phyloP scores from a whole-genome alignment of 148 eudicot genomes.

The Fallopia convolvulus region DNA sequence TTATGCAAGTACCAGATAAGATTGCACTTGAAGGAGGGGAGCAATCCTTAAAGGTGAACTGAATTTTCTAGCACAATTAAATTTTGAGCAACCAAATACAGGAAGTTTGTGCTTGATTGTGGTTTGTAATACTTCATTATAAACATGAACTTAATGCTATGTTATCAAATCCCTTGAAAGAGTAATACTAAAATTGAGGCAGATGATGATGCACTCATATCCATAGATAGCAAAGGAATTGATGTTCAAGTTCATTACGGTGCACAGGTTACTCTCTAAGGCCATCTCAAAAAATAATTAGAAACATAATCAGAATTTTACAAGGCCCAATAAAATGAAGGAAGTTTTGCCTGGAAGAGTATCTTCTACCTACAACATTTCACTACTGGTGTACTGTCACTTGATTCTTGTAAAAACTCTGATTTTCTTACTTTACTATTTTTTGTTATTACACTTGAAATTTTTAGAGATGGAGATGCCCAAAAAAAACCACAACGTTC shows the following conservation, averaged over 20 bases:
- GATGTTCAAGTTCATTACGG: slow-evolving; percentile 96
- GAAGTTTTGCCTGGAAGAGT: no score
- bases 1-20: slow-evolving; percentile 86
- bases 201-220: slow-evolving; percentile 93
- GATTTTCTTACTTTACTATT: no score
- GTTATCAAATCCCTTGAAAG: slow-evolving; percentile 87
- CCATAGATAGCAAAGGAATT: slow-evolving; percentile 89
- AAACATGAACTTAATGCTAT: slow-evolving; percentile 78
- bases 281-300: background rate
- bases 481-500: background rate
- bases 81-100: background rate
- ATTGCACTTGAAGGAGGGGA: slow-evolving; percentile 97
- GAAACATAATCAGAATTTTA: no score
- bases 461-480: no score
- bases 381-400: no score
- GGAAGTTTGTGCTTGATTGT: background rate
- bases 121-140: background rate
- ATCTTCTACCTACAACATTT: no score
- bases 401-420: no score
- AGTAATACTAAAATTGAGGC: slow-evolving; percentile 63
- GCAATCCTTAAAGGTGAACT: slow-evolving; percentile 75
- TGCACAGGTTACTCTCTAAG: slow-evolving; percentile 52
- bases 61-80: background rate
- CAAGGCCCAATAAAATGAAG: no score
- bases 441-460: no score